Percentiles rank a stretch among this genome's conserved stretches.
These are phyloP conservation scores for Cylindrotheca closterium DNA, from an alignment of 108 stramenopile species.

Conservation along the genomic window DNA sequence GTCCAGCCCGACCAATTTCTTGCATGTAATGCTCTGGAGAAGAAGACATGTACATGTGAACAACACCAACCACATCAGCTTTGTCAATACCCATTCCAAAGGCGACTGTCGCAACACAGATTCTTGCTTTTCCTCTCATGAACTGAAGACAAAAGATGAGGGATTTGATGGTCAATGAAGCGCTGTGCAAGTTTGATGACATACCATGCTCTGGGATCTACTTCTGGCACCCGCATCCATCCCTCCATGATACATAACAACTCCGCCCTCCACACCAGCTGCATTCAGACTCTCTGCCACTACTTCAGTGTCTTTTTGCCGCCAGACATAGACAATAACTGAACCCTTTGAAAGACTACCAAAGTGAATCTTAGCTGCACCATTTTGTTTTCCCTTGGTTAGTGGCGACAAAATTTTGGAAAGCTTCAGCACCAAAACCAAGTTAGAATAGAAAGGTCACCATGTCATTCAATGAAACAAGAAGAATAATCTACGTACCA, in stretches of 20 bases:
- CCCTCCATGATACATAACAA: constrained; percentile 86
- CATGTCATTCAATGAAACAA: no score
- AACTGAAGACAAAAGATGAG: constrained; percentile 40
- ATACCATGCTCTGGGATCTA: constrained; percentile 75
- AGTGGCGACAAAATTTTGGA: constrained; percentile 51
- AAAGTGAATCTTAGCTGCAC: not conserved
- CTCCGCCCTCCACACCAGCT: constrained; percentile 59
- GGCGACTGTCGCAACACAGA: constrained; percentile 93
- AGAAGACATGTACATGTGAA: constrained; percentile 87
- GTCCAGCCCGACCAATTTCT: constrained; percentile 97
- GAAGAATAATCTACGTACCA: constrained; percentile 51
- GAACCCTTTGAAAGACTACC: constrained; percentile 71
- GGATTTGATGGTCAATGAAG: not conserved
- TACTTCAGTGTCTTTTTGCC: constrained; percentile 84
- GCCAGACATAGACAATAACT: constrained; percentile 93
- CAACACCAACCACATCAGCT: constrained; percentile 83
- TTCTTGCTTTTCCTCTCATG: constrained; percentile 84
- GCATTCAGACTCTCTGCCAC: constrained; percentile 71
- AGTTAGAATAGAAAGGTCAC: not conserved
- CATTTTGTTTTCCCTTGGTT: constrained; percentile 5
- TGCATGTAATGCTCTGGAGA: constrained; percentile 94
- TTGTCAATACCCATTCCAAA: constrained; percentile 99
- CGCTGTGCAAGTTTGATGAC: not conserved
- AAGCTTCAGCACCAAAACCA: constrained; percentile 31
- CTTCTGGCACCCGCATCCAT: constrained; percentile 74